Evolutionary conservation across 2,329 filamentous ascomycete genomes (phyloP), one percentile per base, ranked within the genome.

Genomic region (Arthrobotrys pseudoclavata): DNA sequence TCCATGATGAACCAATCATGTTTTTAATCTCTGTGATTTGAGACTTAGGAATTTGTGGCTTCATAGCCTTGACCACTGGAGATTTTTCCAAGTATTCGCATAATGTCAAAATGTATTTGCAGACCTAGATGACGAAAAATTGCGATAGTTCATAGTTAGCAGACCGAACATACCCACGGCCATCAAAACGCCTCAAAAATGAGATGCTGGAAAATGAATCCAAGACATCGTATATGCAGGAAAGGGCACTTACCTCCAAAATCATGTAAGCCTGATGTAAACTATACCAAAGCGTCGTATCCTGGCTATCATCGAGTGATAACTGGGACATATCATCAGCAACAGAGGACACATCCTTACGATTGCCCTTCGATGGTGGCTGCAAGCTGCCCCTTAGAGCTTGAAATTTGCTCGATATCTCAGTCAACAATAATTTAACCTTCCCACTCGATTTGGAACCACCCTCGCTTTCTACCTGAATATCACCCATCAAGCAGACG

Each of bases 41-140:
- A 53, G 74, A 63, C 47, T 72, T 71, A 24, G 62, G 48, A 63
- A 78, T 78, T 40, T 69, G 74, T 69, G 74, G 74, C 47, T 78
- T 78, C 10, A 78, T 31, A 13, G 53, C 63, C 57, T 78, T 78
- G 37, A 69, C 61, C 20, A 60, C 24, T 18, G 74, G 67, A 34
- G 74, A 68, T 26, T 78, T 78, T 15, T 71, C 67, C 52, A 78
- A 42, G 47, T 67, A 78, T 47, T 78, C 74, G 24, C 69, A 72
- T 55, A 78, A 22, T 60, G 53, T 55, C 45, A 78, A 61, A 63
- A 72, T 52, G 42, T 69, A 68, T 50, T 68, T 71, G 55, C 60
- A 78, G 34, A 40, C 63, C 74, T 78, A 37, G 29, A 55, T 22
- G 13, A 20, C 34, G 20, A 42, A 60, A 26, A 22, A 20, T 45